Base-by-base conservation (phyloP, 2,329 filamentous ascomycete genomes). In the Arthrobotrys conoides region DNA sequence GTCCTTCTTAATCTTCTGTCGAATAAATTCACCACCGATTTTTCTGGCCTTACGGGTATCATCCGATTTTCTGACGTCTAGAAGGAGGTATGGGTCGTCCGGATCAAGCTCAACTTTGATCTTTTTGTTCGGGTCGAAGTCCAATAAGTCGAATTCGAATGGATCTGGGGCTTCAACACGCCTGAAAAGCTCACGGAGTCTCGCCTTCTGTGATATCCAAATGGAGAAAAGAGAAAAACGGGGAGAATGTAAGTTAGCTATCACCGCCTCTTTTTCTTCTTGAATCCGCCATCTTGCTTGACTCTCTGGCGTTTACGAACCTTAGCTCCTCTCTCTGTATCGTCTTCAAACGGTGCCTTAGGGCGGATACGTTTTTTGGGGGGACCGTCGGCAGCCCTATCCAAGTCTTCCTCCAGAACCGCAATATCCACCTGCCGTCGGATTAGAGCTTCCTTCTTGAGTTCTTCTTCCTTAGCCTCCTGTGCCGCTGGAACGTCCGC, bases 31-130 rank as follows among this genome's bases (percentile, higher is more conserved):
- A 65, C 87, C 85, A 63, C 84, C 84, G 33, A 75, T 85, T 87
- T 71, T 90, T 89, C 84, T 92, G 92, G 18, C 88, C 85, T 10
- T 88, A 87, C 30, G 88, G 87, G 80, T 91, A 89, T 18, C 81
- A 49, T 82, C 80, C 6, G 89, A 87, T 53, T 93, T 90, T 57
- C 90, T 88, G 51, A 94, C 90, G 82, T 97, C 93, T 20, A 98
- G 87, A 1, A 99, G 88, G 3, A 99, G 89, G 82, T 93, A 89
- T 0, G 94, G 92, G 83, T 99, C 96, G 81, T 94, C 94, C 84
- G 96, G 88, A 82, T 98, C 94, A 65, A 99, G 87, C 0, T 91
- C 89, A 24, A 97, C 91, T 84, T 93, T 94, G 2, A 92, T 90
- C 51, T 94, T 88, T 80, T 90, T 90, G 14, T 90, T 87, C 4